Percentiles rank a stretch among this genome's conserved stretches.
phyloP scores from a whole-genome alignment of 1,139 yeast genomes.

The Suhomyces bribrorum region DNA sequence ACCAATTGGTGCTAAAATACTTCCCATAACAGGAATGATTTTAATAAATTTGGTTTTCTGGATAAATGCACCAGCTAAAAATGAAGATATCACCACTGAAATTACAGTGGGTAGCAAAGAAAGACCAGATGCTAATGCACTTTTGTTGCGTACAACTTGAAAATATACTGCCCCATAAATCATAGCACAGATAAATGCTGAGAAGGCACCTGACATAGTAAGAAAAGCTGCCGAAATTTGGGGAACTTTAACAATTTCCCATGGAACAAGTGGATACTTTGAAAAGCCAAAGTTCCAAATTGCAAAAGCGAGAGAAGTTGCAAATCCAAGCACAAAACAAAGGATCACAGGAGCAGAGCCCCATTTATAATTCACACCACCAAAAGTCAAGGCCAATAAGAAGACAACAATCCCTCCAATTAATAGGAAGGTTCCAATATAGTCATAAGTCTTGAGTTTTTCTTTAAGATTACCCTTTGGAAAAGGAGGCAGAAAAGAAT shows the following conservation, averaged over 20 bases:
- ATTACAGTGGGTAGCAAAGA: conserved; percentile 38
- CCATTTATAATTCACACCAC: conserved; percentile 49
- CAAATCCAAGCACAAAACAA: conserved; percentile 56
- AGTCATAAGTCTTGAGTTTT: conserved; percentile 48
- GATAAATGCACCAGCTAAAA: conserved; percentile 31
- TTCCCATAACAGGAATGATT: conserved; percentile 29
- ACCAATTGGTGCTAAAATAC: conserved; percentile 33
- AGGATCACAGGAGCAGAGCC: conserved; percentile 55
- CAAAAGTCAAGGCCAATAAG: conserved; percentile 53
- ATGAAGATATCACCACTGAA: conserved; percentile 32
- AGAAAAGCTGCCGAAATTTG: conserved; percentile 9
- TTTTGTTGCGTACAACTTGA: conserved; percentile 34
- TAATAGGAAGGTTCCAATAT: conserved; percentile 44
- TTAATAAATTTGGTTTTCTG: conserved; percentile 33
- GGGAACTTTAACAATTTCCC: conserved; percentile 34
- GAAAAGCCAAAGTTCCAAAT: conserved; percentile 51
- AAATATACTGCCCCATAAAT: conserved; percentile 29
- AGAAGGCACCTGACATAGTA: conserved; percentile 7
- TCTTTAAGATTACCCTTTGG: conserved; percentile 38
- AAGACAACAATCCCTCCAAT: conserved; percentile 43
- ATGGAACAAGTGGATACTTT: conserved; percentile 48
- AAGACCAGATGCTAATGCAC: conserved; percentile 39
- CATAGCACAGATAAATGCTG: conserved; percentile 8
- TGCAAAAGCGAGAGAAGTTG: conserved; percentile 37
- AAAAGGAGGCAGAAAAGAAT: conserved; percentile 57